phyloP scores from a whole-genome alignment of 1,284 basidiomycete genomes.

The Leccinum subspadiceum region DNA sequence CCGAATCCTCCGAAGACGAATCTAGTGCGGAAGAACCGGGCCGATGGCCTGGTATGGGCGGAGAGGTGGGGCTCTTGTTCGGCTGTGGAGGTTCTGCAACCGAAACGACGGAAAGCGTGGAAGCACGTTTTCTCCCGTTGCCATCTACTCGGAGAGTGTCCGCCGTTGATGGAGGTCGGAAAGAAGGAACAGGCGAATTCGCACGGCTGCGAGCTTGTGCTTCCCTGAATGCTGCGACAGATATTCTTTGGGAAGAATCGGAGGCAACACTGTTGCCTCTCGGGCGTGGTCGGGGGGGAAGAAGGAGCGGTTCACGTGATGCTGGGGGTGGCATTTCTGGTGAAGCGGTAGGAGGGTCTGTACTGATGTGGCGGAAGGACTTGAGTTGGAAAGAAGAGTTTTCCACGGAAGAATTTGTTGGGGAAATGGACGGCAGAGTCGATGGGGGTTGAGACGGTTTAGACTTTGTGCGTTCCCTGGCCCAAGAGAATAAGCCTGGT shows the following conservation, averaged over 20 bases:
- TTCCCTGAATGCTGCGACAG: constrained; percentile 75
- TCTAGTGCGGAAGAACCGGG: constrained; percentile 20
- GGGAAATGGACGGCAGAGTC: constrained; percentile 19
- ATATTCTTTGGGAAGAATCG: constrained; percentile 67
- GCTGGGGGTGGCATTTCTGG: constrained; percentile 30
- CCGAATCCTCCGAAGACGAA: constrained; percentile 31
- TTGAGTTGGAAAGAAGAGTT: constrained; percentile 59
- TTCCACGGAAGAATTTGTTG: constrained; percentile 17
- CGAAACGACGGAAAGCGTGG: constrained; percentile 29
- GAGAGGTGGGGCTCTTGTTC: constrained; percentile 9
- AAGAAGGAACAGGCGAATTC: constrained; percentile 58
- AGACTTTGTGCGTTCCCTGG: constrained; percentile 43
- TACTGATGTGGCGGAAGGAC: constrained; percentile 63
- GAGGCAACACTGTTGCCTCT: constrained; percentile 59
- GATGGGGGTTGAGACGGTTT: constrained; percentile 40
- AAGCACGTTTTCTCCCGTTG: constrained; percentile 28
- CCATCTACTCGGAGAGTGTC: constrained; percentile 33
- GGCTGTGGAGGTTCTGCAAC: constrained; percentile 11
- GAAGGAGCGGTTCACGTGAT: constrained; percentile 14
- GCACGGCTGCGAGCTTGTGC: constrained; percentile 63
- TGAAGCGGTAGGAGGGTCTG: constrained; percentile 31
- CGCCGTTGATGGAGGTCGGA: constrained; percentile 34
- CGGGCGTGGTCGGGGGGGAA: constrained; percentile 43
- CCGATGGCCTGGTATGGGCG: constrained; percentile 16
- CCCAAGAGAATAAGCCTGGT: constrained; percentile 37